Conservation (phyloP, 306 rosid genomes). For the Pyrus betulifolia region DNA sequence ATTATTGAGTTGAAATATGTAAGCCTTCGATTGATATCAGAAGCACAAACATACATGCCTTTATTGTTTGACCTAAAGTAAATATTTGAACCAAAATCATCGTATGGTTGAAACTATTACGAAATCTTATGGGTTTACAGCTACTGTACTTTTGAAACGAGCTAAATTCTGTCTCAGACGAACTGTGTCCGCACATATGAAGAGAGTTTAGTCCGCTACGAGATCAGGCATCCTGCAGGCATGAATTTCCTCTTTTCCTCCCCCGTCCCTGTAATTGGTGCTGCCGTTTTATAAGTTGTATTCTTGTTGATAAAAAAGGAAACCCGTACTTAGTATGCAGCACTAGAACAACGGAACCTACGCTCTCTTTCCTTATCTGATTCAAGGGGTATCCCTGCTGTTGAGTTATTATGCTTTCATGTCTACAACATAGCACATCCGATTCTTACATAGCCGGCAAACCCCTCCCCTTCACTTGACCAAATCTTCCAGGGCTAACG, state of each 20-base stretch:
- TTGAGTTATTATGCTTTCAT: no score
- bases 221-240: neutral
- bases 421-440: no score
- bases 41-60: neutral
- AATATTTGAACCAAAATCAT: neutral
- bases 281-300: no score
- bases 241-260: neutral
- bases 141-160: neutral
- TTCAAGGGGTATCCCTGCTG: no score
- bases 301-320: no score
- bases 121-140: neutral
- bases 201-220: neutral
- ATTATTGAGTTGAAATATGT: neutral
- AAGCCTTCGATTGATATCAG: neutral
- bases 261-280: no score
- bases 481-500: neutral
- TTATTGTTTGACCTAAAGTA: neutral
- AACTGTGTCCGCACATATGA: neutral
- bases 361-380: no score
- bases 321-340: no score
- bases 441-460: neutral
- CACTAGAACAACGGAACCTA: no score
- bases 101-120: neutral
- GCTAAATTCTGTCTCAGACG: neutral
- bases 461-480: neutral